phyloP scores from a whole-genome alignment of 352 stramenopile species.

The Plasmopara halstedii region DNA sequence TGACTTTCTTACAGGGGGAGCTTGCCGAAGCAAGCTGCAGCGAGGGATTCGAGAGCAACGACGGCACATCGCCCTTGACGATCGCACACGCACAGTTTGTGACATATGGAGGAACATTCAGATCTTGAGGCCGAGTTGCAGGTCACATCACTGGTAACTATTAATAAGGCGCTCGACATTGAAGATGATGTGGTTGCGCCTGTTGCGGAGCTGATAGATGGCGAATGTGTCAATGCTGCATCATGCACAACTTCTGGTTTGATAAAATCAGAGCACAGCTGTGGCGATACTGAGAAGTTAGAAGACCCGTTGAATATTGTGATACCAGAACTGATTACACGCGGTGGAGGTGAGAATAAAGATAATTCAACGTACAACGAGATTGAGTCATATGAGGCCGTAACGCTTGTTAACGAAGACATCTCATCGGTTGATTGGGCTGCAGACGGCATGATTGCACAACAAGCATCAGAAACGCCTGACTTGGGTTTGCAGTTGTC shows the following conservation, averaged over 20 bases:
- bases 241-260: neutral
- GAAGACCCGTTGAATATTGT: conserved; percentile 12
- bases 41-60: too few relatives aligned
- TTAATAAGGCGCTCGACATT: neutral
- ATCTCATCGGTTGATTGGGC: neutral
- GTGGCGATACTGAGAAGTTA: neutral
- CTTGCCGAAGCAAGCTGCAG: conserved; percentile 13
- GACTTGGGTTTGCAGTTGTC: conserved; percentile 17
- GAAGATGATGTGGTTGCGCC: neutral
- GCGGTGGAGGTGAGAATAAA: neutral
- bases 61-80: neutral
- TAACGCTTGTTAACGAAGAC: neutral
- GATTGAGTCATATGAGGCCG: conserved; percentile 4
- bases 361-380: conserved; percentile 4
- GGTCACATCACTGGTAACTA: neutral
- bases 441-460: conserved; percentile 4
- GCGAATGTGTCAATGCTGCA: conserved; percentile 3
- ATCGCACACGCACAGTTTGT: neutral
- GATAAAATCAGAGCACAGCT: neutral
- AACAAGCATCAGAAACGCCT: conserved; percentile 17
- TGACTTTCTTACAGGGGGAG: conserved; percentile 6
- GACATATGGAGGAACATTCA: conserved; percentile 18
- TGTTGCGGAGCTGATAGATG: conserved; percentile 1
- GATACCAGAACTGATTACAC: neutral
- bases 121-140: conserved; percentile 5